Evolutionary conservation across 495 filamentous ascomycete genomes (phyloP).

Genomic region (Amniculicola lignicola): DNA sequence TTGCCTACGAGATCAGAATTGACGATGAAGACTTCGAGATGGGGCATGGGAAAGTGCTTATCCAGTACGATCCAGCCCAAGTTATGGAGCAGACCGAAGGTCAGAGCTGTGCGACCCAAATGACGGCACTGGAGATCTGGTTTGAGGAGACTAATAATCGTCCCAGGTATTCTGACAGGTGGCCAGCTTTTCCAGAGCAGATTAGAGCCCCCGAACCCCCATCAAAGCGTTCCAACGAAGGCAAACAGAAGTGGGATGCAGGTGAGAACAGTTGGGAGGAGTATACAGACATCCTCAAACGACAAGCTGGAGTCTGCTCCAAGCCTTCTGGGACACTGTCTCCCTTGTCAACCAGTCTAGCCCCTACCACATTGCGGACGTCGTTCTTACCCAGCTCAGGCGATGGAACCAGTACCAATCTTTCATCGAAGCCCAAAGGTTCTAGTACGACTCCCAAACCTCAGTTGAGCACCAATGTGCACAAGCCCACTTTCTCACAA

Average conservation of each 20-base stretch:
- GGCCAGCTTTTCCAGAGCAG: background rate
- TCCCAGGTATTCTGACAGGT: background rate
- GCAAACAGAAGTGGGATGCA: background rate
- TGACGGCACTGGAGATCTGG: background rate
- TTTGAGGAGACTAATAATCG: background rate
- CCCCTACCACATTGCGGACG: background rate
- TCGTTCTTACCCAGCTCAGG: background rate
- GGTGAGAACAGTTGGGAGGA: background rate
- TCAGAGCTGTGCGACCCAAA: background rate
- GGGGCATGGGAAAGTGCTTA: background rate
- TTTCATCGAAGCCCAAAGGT: background rate
- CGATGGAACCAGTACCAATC: background rate
- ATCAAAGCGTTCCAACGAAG: background rate
- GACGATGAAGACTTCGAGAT: background rate
- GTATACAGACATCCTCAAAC: background rate
- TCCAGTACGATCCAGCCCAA: background rate
- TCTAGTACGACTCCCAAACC: background rate
- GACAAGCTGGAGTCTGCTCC: background rate
- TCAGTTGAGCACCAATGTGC: background rate
- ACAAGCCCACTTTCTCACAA: no score
- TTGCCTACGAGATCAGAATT: background rate
- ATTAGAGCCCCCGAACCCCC: background rate
- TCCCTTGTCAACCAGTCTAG: background rate
- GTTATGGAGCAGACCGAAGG: background rate
- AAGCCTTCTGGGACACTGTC: background rate